Evolutionary conservation across 177 flowering plant genomes (phyloP).

Genomic region (Telopea speciosissima): DNA sequence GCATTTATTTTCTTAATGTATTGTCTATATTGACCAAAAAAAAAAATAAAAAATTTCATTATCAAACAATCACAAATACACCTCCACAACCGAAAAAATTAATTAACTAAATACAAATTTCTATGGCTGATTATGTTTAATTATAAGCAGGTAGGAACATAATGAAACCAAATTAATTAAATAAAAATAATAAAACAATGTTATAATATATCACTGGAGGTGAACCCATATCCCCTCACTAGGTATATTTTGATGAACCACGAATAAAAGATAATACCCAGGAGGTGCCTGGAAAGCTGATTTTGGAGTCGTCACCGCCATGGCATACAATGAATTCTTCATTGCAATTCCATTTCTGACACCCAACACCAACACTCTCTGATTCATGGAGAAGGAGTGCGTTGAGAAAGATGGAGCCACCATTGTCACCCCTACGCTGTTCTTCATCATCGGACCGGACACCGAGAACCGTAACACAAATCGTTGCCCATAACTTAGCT

Average conservation of each 20-base stretch:
- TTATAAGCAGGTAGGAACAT: no score
- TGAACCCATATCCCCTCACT: constrained; percentile 80
- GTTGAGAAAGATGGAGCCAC: constrained; percentile 48
- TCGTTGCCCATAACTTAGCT: constrained; percentile 29
- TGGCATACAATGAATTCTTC: constrained; percentile 21
- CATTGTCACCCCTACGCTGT: constrained; percentile 38
- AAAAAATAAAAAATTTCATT: no score
- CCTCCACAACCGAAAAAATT: no score
- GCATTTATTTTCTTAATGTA: no score
- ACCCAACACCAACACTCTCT: constrained; percentile 26
- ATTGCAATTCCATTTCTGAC: constrained; percentile 10
- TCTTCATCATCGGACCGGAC: neutral
- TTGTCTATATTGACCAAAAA: no score
- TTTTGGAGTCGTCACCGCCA: constrained; percentile 33
- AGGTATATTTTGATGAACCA: constrained; percentile 55
- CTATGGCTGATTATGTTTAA: no score
- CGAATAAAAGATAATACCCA: constrained; percentile 61
- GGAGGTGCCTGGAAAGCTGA: constrained; percentile 51
- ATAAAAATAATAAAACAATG: no score
- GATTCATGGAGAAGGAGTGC: constrained; percentile 59
- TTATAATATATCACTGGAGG: constrained; percentile 14
- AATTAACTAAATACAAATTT: no score
- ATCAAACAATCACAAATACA: no score
- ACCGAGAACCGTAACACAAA: constrained; percentile 34
- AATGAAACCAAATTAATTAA: no score